These are phyloP conservation scores for Cordyceps pruinosa DNA, from an alignment of 2,329 filamentous ascomycete genomes.

Conservation along the genomic window DNA sequence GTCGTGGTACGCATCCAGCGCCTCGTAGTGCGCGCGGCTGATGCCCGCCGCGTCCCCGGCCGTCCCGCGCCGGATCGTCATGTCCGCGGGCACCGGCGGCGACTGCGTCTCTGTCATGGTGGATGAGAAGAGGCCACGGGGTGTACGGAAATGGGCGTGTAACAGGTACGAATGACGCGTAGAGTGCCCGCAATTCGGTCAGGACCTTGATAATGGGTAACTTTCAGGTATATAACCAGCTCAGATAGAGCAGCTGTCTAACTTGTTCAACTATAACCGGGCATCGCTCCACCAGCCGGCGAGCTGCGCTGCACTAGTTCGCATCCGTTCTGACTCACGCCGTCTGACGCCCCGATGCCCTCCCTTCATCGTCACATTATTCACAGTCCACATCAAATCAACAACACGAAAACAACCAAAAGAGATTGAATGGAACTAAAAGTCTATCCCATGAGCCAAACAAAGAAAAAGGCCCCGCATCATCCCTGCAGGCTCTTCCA, in stretches of 20 bases:
- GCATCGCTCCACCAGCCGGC: neutral
- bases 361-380: neutral
- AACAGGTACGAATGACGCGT: neutral
- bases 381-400: no score
- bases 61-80: conserved; percentile 13
- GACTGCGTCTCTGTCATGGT: neutral
- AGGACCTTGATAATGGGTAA: neutral
- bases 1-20: conserved; percentile 14
- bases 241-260: neutral
- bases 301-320: neutral
- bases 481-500: conserved; percentile 10
- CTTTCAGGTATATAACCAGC: neutral
- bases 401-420: neutral
- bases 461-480: conserved; percentile 7
- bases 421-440: neutral
- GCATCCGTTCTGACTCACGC: neutral
- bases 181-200: neutral
- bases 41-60: conserved; percentile 14
- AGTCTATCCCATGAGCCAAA: conserved; percentile 9
- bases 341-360: neutral
- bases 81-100: neutral
- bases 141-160: neutral
- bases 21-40: conserved; percentile 15
- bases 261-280: neutral
- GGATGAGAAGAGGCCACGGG: neutral